Conservation (phyloP, 164 flowering plant species). For the Vitis vinifera region DNA sequence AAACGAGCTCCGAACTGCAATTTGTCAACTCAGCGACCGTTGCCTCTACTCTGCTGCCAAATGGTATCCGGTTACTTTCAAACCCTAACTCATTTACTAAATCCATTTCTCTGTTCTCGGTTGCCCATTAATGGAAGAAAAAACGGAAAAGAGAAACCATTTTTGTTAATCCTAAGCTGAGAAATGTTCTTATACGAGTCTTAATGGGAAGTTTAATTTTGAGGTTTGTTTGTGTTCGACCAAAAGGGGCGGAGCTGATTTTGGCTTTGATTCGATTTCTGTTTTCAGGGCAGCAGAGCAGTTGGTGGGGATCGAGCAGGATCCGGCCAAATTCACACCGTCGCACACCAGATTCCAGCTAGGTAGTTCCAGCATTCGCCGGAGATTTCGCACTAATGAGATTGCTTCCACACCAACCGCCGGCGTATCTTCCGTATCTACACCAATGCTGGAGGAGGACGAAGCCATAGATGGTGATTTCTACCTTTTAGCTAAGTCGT, state of each 20-base stretch:
- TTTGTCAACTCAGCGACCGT: constrained; percentile 91
- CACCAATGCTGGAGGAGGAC: constrained; percentile 71
- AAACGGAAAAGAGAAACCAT: too few relatives aligned
- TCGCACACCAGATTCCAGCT: constrained; percentile 80
- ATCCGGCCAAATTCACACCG: constrained; percentile 79
- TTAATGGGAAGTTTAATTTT: neutral
- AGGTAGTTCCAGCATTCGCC: constrained; percentile 80
- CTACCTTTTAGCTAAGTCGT: constrained; percentile 81
- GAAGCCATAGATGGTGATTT: constrained; percentile 65
- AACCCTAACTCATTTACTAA: constrained; percentile 9
- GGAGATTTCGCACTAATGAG: constrained; percentile 59
- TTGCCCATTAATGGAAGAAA: too few relatives aligned
- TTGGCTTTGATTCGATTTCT: neutral
- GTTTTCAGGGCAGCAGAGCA: constrained; percentile 90
- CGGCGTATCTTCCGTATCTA: constrained; percentile 61
- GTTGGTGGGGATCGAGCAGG: constrained; percentile 87
- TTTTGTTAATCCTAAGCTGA: neutral
- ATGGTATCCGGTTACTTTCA: constrained; percentile 48
- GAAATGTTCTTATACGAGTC: neutral
- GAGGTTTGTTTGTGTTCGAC: neutral
- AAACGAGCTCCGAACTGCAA: constrained; percentile 76
- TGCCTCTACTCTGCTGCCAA: constrained; percentile 92
- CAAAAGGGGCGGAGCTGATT: too few relatives aligned
- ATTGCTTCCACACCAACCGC: constrained; percentile 56
- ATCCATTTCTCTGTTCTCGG: constrained; percentile 5